These are phyloP conservation scores for Oryza longistaminata DNA, from an alignment of 176 grass and related monocot genomes.

Conservation along the genomic window DNA sequence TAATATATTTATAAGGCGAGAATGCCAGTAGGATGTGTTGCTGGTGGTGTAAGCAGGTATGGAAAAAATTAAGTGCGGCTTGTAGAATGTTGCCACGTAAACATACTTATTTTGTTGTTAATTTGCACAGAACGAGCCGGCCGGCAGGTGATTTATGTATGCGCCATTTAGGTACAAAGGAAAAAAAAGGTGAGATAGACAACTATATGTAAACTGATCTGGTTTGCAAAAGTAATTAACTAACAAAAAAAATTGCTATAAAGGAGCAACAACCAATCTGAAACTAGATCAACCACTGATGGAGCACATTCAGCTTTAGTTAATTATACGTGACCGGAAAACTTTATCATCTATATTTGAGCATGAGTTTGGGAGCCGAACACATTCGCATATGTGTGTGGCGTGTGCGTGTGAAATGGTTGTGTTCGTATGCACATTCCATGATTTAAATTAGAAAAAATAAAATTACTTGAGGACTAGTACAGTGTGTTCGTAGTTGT, in stretches of 20 bases:
- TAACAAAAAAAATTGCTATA: neutral
- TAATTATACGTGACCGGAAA: too few relatives aligned
- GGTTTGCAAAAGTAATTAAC: neutral
- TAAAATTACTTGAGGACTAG: too few relatives aligned
- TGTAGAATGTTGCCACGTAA: neutral
- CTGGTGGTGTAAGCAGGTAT: neutral
- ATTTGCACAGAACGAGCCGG: neutral
- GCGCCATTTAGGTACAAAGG: too few relatives aligned
- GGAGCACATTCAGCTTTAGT: too few relatives aligned
- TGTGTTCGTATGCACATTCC: too few relatives aligned
- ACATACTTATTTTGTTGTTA: neutral
- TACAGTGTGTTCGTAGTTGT: too few relatives aligned
- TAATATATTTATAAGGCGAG: neutral
- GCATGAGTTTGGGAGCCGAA: too few relatives aligned
- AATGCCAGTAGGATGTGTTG: neutral
- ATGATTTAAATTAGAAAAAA: too few relatives aligned
- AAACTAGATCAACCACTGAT: neutral
- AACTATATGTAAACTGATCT: neutral
- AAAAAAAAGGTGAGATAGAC: neutral
- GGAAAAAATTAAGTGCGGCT: neutral
- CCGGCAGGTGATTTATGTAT: neutral
- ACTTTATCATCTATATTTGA: too few relatives aligned
- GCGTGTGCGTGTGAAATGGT: too few relatives aligned
- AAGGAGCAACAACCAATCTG: neutral
- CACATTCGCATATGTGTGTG: too few relatives aligned